A percentile compares a stretch with the other conserved stretches of the same genome.
Evolutionary conservation across 257 asterid genomes (phyloP).

Genomic region (Jaltomata sinuosa): DNA sequence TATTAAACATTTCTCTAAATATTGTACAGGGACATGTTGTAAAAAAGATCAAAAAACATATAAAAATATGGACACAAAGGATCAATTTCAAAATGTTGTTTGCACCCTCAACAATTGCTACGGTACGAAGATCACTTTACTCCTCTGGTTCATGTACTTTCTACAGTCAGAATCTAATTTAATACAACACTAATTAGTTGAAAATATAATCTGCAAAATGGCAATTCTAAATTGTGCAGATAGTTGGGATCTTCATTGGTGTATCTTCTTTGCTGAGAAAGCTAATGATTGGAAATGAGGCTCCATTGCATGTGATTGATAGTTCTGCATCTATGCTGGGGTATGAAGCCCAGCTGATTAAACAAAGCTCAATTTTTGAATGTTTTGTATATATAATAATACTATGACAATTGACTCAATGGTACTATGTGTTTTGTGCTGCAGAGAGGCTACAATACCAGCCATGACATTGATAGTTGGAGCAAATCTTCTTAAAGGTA

Average conservation of each 20-base stretch:
- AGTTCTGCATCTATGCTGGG: slow-evolving; percentile 11
- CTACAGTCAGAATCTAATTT: neutral
- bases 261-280: slow-evolving; percentile 6
- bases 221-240: neutral
- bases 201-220: neutral
- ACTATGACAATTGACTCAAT: neutral
- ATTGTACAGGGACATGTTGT: neutral
- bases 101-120: slow-evolving; percentile 21
- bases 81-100: slow-evolving; percentile 11
- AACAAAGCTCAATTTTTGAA: neutral
- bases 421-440: neutral
- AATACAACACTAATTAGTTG: neutral
- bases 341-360: neutral
- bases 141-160: neutral
- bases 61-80: neutral
- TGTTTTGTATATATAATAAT: neutral
- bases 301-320: slow-evolving; percentile 10
- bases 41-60: neutral
- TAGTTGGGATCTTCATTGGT: slow-evolving; percentile 5
- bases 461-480: slow-evolving; percentile 18
- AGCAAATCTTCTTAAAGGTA: slow-evolving; percentile 18
- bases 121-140: neutral
- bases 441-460: slow-evolving; percentile 22
- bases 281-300: slow-evolving; percentile 1
- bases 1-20: neutral